phyloP scores from a whole-genome alignment of 2,329 filamentous ascomycete species.

The Colletotrichum sp. region DNA sequence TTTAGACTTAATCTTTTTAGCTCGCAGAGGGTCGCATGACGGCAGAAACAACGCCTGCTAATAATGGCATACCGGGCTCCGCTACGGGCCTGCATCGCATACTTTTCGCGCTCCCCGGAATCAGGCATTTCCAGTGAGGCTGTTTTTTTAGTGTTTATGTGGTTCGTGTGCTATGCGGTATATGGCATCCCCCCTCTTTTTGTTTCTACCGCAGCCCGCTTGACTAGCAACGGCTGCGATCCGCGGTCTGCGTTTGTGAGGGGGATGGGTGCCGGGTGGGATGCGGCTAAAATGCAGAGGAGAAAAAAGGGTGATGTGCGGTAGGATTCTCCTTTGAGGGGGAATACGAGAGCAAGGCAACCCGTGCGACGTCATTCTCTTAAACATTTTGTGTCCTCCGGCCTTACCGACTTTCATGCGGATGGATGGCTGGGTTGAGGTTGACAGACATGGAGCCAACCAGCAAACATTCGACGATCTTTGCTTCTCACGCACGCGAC shows the following conservation, averaged over 20 bases:
- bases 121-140: not conserved
- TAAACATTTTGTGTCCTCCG: not conserved
- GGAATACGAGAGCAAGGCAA: conserved; percentile 13
- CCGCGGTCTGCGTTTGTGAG: not conserved
- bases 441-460: not conserved
- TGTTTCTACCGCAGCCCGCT: not conserved
- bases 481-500: not conserved
- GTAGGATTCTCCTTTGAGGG: not conserved
- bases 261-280: not conserved
- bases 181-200: not conserved
- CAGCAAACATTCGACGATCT: not conserved
- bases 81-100: not conserved
- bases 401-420: conserved; percentile 16
- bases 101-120: not conserved
- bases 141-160: not conserved
- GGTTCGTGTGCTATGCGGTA: not conserved
- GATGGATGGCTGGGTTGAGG: not conserved
- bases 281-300: not conserved
- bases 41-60: conserved; percentile 3
- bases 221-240: conserved; percentile 5
- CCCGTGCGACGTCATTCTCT: conserved; percentile 19
- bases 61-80: not conserved
- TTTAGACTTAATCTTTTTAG: not conserved
- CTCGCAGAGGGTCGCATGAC: not conserved
- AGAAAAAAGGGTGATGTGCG: not conserved